Conservation (phyloP, 2,329 filamentous ascomycete species). For the Pyrenophora seminiperda region DNA sequence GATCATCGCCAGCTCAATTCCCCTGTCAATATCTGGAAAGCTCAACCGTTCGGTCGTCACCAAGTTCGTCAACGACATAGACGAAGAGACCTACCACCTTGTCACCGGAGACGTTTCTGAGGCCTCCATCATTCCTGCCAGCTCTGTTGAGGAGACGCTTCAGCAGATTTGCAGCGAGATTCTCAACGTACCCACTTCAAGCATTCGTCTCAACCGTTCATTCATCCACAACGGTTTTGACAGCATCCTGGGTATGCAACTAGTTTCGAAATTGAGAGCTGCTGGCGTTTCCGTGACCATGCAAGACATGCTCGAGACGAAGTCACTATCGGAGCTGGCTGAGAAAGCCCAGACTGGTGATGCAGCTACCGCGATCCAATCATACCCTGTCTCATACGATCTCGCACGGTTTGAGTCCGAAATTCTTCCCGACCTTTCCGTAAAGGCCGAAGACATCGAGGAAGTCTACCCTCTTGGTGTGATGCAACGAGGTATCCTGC, state of each 20-base stretch:
- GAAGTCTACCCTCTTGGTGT: neutral
- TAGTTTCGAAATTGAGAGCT: constrained; percentile 1
- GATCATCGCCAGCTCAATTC: constrained; percentile 19
- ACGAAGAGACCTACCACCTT: constrained; percentile 16
- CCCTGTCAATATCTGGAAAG: constrained; percentile 28
- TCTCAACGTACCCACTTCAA: neutral
- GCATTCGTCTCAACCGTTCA: neutral
- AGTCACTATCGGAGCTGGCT: neutral
- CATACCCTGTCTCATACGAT: constrained; percentile 1
- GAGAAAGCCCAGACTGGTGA: neutral
- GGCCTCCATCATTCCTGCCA: neutral
- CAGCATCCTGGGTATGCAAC: constrained; percentile 1
- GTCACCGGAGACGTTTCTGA: neutral
- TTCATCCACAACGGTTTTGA: constrained; percentile 1
- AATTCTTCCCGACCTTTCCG: neutral
- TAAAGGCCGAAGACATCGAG: neutral
- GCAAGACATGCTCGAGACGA: neutral
- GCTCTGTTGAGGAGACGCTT: neutral
- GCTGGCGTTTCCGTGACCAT: neutral
- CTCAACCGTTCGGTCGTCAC: constrained; percentile 21
- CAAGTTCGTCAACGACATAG: constrained; percentile 23
- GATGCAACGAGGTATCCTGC: neutral
- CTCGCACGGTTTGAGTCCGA: neutral
- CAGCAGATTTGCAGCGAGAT: neutral
- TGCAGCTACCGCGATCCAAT: neutral